Evolutionary conservation across 73 alveolate species (phyloP).

Genomic region (Blepharisma stoltei): DNA sequence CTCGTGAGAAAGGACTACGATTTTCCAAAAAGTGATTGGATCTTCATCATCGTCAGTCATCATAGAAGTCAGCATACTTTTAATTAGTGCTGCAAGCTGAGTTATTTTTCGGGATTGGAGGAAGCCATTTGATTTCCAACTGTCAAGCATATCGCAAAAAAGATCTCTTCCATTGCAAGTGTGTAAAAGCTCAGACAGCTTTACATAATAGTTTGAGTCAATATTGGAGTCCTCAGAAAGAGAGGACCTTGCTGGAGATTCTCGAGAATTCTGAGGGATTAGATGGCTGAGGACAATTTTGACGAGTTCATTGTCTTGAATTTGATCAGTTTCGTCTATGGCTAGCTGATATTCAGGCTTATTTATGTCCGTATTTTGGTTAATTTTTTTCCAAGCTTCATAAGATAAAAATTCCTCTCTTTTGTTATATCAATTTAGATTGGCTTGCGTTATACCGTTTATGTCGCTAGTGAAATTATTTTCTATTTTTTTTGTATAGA

Average conservation of each 20-base stretch:
- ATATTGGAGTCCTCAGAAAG: not conserved
- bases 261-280: too few relatives aligned
- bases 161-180: not conserved
- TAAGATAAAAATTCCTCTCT: constrained; percentile 3
- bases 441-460: too few relatives aligned
- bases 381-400: not conserved
- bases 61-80: constrained; percentile 20
- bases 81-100: constrained; percentile 14
- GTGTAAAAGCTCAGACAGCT: constrained; percentile 11
- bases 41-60: constrained; percentile 16
- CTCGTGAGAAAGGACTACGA: constrained; percentile 1
- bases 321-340: too few relatives aligned
- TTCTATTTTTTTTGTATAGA: too few relatives aligned
- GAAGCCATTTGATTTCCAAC: not conserved
- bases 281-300: too few relatives aligned
- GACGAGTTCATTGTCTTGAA: too few relatives aligned
- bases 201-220: not conserved
- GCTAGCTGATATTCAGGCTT: too few relatives aligned
- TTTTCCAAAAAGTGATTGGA: constrained; percentile 1
- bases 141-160: constrained; percentile 10
- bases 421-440: too few relatives aligned
- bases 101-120: not conserved
- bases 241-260: too few relatives aligned
- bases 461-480: too few relatives aligned
- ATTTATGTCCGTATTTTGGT: too few relatives aligned